Base-by-base conservation (phyloP, 441 rosid genomes). In the Syzygium syzygioides region DNA sequence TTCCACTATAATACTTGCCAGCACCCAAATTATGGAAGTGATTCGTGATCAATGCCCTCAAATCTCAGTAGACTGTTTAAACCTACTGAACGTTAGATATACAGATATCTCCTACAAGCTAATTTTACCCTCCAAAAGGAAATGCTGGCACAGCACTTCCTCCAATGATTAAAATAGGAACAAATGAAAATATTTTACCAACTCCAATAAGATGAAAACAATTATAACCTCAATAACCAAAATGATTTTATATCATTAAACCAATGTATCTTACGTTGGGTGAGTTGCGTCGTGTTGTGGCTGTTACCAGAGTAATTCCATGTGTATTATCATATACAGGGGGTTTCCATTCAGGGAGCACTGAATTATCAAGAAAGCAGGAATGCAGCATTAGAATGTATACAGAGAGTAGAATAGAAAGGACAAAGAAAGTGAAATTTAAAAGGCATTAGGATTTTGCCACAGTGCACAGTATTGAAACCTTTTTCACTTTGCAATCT, bases 301-400 rank as follows among this genome's bases (percentile, higher is more conserved):
- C 98, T 84, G 98, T 93, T 88, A 96, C 98, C 85, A 97, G 93
- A 84, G 92, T 93, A 87, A 96, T 94, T 59, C 98, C 98, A 64
- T 93, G 93, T 48, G 91, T 91, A 79, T 97, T 97, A 88, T 97
- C 98, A 91, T 97, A 97, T 14, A 97, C 96, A n/a, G 98, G 98
- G 85, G 98, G 96, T 91, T 97, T 97, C 98, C 98, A 96, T 88
- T 97, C 99, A 9, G 98, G 92, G 89, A 97, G 98, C 86, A 97
- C 98, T 97, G 94, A 91, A 92, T 85, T 88, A 87, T 90, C 26
- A 80, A 85, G 41, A 52, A 52, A 85, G 86, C 60, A 50, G 26
- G 86, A 84, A 84, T 4, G 59, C 56, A 85, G 59, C 30, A 85
- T 85, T 52, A 85, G 62, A 55, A 52, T 20, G 50, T 41, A 85